A percentile compares a stretch with the other conserved stretches of the same genome.
These are phyloP conservation scores for Handroanthus guayacan DNA, from an alignment of 257 asterid species.

Conservation along the genomic window DNA sequence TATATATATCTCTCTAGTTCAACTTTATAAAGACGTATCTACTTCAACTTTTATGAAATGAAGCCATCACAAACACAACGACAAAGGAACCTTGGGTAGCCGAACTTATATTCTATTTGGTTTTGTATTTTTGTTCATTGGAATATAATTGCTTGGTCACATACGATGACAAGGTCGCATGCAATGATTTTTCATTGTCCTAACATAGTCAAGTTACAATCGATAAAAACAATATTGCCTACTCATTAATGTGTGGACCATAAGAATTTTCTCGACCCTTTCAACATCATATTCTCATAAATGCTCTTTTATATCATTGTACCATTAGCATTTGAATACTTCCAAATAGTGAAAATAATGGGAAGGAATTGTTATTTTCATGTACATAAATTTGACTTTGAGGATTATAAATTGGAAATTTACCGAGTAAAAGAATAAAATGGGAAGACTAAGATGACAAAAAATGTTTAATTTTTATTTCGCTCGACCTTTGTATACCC, in stretches of 20 bases:
- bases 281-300: background rate
- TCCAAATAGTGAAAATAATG: background rate
- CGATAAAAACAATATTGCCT: background rate
- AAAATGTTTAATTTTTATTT: too few relatives aligned
- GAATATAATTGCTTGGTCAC: background rate
- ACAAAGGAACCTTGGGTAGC: background rate
- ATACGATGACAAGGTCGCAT: constrained; percentile 18
- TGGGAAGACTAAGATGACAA: too few relatives aligned
- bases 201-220: background rate
- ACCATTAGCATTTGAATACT: background rate
- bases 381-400: too few relatives aligned
- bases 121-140: background rate
- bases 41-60: too few relatives aligned
- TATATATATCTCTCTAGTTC: too few relatives aligned
- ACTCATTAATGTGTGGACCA: constrained; percentile 11
- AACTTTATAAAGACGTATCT: too few relatives aligned
- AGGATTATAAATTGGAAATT: background rate
- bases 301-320: background rate
- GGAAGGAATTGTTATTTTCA: background rate
- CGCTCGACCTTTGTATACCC: too few relatives aligned
- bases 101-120: constrained; percentile 19
- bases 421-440: too few relatives aligned
- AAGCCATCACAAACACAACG: background rate
- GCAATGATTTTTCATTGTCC: constrained; percentile 1
- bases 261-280: background rate